Percentiles rank a stretch among this genome's conserved stretches.
These are phyloP conservation scores for Alternaria novae-zelandiae DNA, from an alignment of 2,329 filamentous ascomycete species.

Conservation along the genomic window DNA sequence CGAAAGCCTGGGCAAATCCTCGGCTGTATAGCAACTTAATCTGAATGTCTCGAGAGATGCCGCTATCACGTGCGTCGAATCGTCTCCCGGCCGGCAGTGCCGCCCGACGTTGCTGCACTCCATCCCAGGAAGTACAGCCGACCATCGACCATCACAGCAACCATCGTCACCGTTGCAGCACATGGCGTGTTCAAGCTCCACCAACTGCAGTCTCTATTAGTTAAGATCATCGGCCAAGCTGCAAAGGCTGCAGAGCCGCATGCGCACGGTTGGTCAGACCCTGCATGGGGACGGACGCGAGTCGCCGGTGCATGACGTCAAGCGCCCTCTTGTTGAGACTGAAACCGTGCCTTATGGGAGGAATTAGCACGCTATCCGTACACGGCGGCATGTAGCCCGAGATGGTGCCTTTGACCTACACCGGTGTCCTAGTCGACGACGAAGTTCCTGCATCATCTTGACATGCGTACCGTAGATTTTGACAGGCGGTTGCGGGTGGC, in stretches of 20 bases:
- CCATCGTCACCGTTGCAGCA: constrained; percentile 19
- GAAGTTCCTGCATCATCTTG: constrained; percentile 4
- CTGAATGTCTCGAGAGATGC: neutral
- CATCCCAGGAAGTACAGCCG: constrained; percentile 20
- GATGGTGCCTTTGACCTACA: constrained; percentile 6
- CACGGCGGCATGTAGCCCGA: constrained; percentile 21
- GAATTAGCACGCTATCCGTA: constrained; percentile 18
- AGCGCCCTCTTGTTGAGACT: constrained; percentile 27
- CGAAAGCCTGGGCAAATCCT: neutral
- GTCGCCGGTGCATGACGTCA: constrained; percentile 29
- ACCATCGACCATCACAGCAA: constrained; percentile 7
- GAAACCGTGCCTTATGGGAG: constrained; percentile 22
- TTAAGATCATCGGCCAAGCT: constrained; percentile 37
- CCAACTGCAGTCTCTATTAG: constrained; percentile 17
- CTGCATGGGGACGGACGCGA: constrained; percentile 22
- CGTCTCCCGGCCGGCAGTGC: constrained; percentile 12
- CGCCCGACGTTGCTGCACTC: constrained; percentile 6
- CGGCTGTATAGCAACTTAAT: neutral
- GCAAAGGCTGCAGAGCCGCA: constrained; percentile 40
- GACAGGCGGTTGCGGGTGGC: neutral
- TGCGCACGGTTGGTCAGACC: constrained; percentile 30
- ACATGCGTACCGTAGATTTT: neutral
- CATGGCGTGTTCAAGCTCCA: constrained; percentile 21
- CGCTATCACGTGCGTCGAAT: neutral
- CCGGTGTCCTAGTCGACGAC: neutral